Base-by-base conservation (phyloP, 1,284 basidiomycete genomes). In the Ganoderma resinaceum region DNA sequence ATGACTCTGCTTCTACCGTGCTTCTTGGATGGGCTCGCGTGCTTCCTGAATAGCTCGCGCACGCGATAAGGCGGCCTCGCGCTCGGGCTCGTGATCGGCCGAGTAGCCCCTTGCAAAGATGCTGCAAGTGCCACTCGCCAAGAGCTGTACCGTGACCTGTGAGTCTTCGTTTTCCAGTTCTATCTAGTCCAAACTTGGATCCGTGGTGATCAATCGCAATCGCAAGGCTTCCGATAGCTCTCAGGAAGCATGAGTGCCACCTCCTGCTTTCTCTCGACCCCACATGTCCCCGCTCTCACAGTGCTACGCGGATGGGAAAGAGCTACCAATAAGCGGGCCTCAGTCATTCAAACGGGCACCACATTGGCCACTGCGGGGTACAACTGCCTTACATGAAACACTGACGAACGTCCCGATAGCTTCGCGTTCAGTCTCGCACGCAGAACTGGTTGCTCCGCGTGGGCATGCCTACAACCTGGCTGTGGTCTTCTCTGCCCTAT, bases 231-330 rank as follows among this genome's bases (percentile, higher is more conserved):
- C 42, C n/a, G 33, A 65, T 38, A 26, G 37, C 66, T 72, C 64
- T 60, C 70, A 72, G 55, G 63, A 57, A 38, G 53, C 53, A 61
- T 62, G 64, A 23, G 53, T 38, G 55, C 62, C 29, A 12, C 12
- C 53, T 66, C 55, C 62, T 61, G 46, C 46, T 26, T 49, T 69
- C 66, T 72, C 70, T 68, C 70, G 64, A 68, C 68, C 55, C 70
- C 70, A 68, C 70, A 69, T 72, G 70, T n/a, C 62, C 66, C 62
- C 52, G 61, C 61, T 72, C 70, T 69, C 70, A 72, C 70, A 72
- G 49, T 55, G 38, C 23, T 29, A 37, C 18, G 37, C 42, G 52
- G 68, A 61, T 72, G 70, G 59, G 70, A 72, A 69, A 6, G 26
- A 14, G 37, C 43, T 49, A 16, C 66, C 66, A 61, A 62, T 49